phyloP scores from a whole-genome alignment of 1,284 basidiomycete species.

The Sanghuangporus sanghuang region DNA sequence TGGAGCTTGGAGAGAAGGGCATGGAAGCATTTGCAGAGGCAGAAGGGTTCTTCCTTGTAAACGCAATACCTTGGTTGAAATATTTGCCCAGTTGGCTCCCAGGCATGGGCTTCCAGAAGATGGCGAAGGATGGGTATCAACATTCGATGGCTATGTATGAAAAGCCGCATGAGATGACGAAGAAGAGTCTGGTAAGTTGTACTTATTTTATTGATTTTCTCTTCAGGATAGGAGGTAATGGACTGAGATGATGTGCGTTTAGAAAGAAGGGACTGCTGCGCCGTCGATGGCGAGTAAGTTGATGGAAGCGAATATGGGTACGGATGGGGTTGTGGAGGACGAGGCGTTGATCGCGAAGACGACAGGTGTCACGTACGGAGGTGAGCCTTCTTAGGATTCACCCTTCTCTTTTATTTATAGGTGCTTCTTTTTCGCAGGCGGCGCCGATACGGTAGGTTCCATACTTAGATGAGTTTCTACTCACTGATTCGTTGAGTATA shows the following conservation, averaged over 20 bases:
- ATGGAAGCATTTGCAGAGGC: background rate
- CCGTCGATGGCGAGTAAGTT: constrained; percentile 15
- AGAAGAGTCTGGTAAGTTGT: constrained; percentile 11
- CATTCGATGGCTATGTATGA: constrained; percentile 5
- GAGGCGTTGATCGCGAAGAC: constrained; percentile 1
- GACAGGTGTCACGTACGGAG: constrained; percentile 2
- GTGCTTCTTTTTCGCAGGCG: background rate
- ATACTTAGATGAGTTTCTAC: too few species aligned
- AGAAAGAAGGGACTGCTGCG: constrained; percentile 1
- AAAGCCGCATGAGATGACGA: constrained; percentile 6
- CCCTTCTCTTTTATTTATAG: background rate
- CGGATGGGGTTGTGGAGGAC: constrained; percentile 1
- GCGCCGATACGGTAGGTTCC: background rate
- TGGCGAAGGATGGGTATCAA: constrained; percentile 46
- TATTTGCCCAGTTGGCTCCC: constrained; percentile 17
- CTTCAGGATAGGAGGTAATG: too few species aligned
- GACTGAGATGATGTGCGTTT: too few species aligned
- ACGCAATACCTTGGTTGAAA: constrained; percentile 10
- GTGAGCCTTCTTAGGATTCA: constrained; percentile 1
- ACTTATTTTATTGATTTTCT: too few species aligned
- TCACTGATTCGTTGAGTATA: background rate
- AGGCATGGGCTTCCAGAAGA: constrained; percentile 34
- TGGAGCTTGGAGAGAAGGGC: constrained; percentile 13
- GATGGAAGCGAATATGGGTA: constrained; percentile 3
- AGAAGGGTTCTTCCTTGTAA: constrained; percentile 12